A percentile compares a stretch with the other conserved stretches of the same genome.
These are phyloP conservation scores for Trapa incisa DNA, from an alignment of 345 rosid species.

Conservation along the genomic window DNA sequence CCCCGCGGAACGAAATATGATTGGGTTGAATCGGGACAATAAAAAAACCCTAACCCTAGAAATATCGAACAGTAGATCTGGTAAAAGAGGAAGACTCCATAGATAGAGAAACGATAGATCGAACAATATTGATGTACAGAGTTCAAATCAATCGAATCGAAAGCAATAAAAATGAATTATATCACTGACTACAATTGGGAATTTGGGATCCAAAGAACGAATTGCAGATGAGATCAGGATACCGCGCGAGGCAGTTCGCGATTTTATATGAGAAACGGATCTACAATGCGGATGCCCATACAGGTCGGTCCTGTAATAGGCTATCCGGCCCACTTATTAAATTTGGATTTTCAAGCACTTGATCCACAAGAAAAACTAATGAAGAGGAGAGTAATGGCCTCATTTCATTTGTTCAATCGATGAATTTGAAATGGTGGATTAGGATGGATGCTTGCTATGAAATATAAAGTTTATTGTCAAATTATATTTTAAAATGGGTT, in stretches of 20 bases:
- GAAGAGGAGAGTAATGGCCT: too few species aligned
- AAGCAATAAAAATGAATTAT: not conserved
- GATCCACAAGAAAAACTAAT: too few species aligned
- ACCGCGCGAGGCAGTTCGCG: not conserved
- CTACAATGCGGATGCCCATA: not conserved
- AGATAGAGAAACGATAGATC: slow-evolving; percentile 6
- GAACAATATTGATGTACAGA: not conserved
- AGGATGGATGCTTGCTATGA: too few species aligned
- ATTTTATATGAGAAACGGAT: not conserved
- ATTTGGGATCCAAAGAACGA: not conserved
- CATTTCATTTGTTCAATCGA: too few species aligned
- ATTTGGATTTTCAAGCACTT: not conserved
- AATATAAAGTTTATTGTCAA: too few species aligned
- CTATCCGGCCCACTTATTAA: not conserved
- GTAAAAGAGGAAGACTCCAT: slow-evolving; percentile 8
- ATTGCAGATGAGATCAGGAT: not conserved
- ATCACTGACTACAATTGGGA: not conserved
- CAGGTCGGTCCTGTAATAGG: not conserved
- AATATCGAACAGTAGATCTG: not conserved
- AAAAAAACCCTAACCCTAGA: slow-evolving; percentile 21
- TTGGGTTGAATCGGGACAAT: slow-evolving; percentile 5
- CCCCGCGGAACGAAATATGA: slow-evolving; percentile 7
- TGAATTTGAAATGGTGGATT: too few species aligned
- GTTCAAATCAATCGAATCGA: not conserved
- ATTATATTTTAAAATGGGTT: too few species aligned